Conservation (phyloP, 352 stramenopile genomes). For the Plasmopara muralis region DNA sequence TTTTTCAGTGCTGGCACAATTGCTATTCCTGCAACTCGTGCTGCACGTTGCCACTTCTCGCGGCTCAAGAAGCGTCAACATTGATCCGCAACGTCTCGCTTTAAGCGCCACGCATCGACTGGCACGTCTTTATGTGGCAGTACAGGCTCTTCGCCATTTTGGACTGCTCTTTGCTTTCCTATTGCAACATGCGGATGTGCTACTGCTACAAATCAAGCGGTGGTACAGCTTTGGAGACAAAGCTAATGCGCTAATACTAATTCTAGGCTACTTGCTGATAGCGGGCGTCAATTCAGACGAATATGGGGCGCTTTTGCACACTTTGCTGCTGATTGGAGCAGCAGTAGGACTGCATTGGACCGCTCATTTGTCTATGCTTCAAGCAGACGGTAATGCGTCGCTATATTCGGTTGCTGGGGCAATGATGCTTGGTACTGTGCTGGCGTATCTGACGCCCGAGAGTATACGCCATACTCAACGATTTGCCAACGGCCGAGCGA, state of each 20-base stretch:
- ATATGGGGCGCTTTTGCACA: constrained; percentile 58
- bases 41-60: constrained; percentile 10
- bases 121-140: constrained; percentile 38
- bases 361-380: constrained; percentile 7
- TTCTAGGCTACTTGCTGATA: constrained; percentile 48
- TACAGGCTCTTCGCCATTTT: constrained; percentile 58
- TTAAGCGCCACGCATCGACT: constrained; percentile 35
- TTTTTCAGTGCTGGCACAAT: constrained; percentile 28
- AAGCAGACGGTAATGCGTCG: constrained; percentile 21
- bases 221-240: constrained; percentile 9
- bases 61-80: constrained; percentile 5
- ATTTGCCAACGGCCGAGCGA: constrained; percentile 25
- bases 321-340: constrained; percentile 39
- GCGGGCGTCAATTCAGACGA: constrained; percentile 52
- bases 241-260: constrained; percentile 29
- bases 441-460: constrained; percentile 26
- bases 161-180: constrained; percentile 67
- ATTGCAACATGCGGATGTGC: constrained; percentile 39
- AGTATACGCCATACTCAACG: constrained; percentile 25
- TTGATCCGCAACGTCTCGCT: constrained; percentile 15
- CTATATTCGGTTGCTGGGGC: constrained; percentile 33
- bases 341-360: constrained; percentile 33
- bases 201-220: constrained; percentile 43
- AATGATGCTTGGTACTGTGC: constrained; percentile 22
- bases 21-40: constrained; percentile 27